Evolutionary conservation across 2,329 filamentous ascomycete genomes (phyloP).

Genomic region (Neopestalotiopsis sp.): DNA sequence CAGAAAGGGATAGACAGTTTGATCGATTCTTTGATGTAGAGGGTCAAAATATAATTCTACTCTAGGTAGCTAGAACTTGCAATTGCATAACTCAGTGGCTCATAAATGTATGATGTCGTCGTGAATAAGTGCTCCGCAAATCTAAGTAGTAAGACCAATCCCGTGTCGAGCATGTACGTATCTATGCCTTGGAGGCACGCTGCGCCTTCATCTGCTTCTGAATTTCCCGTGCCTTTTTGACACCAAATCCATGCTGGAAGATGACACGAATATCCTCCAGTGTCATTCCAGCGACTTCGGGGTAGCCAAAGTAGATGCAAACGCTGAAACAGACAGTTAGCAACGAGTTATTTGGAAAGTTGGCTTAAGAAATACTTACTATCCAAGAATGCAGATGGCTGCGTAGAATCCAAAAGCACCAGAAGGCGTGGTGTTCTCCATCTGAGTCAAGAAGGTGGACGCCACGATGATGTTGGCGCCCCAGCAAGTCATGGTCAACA

Average conservation of each 20-base stretch:
- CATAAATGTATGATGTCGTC: not conserved
- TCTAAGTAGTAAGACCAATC: not conserved
- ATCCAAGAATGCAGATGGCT: constrained; percentile 14
- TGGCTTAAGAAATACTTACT: not conserved
- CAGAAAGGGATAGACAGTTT: not conserved
- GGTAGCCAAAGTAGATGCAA: constrained; percentile 18
- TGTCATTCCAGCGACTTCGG: constrained; percentile 14
- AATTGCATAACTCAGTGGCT: not conserved
- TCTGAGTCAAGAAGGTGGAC: constrained; percentile 14
- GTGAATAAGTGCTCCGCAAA: not conserved
- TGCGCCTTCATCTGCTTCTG: constrained; percentile 15
- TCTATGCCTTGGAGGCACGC: not conserved
- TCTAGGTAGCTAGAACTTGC: not conserved
- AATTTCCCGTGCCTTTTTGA: constrained; percentile 10
- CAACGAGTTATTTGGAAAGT: not conserved
- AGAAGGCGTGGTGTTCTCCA: constrained; percentile 17
- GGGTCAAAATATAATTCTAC: not conserved
- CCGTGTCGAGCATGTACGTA: not conserved
- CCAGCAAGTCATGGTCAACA: constrained; percentile 18
- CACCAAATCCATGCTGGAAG: constrained; percentile 14
- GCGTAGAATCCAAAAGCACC: constrained; percentile 15
- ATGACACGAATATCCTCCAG: constrained; percentile 15
- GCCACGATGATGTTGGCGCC: constrained; percentile 14
- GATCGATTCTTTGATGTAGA: not conserved
- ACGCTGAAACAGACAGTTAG: not conserved